Conservation (phyloP, 768 basidiomycete genomes). For the Omphalotus guepiniiformis region DNA sequence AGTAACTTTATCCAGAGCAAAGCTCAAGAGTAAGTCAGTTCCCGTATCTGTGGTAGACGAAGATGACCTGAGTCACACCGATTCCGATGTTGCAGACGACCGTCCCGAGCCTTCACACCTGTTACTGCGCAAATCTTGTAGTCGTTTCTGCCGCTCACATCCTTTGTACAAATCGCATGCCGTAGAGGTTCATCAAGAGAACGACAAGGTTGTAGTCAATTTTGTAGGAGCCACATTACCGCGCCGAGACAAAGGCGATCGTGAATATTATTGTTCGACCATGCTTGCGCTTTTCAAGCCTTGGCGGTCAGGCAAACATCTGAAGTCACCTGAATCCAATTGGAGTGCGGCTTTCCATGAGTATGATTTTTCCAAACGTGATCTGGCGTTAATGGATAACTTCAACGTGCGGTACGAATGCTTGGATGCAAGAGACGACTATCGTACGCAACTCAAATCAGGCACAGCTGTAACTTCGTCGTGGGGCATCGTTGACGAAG, state of each 20-base stretch:
- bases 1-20: no score
- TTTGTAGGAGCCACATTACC: conserved; percentile 17
- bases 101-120: no score
- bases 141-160: no score
- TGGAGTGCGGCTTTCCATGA: conserved; percentile 23
- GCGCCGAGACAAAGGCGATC: conserved; percentile 14
- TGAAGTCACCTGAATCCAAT: conserved; percentile 10
- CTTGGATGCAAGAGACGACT: conserved; percentile 26
- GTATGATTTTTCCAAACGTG: conserved; percentile 8
- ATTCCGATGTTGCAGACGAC: no score
- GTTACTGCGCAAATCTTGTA: no score
- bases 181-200: neutral
- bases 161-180: conserved; percentile 12
- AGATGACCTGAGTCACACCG: no score
- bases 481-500: no score
- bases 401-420: conserved; percentile 28
- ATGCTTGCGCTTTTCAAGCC: conserved; percentile 26
- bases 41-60: no score
- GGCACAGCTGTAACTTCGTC: no score
- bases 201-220: conserved; percentile 5
- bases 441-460: conserved; percentile 14
- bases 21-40: no score
- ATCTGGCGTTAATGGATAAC: conserved; percentile 21
- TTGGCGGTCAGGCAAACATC: conserved; percentile 22
- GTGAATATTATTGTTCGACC: conserved; percentile 10